Percentiles rank a stretch among this genome's conserved stretches.
Conservation (phyloP, 768 basidiomycete genomes). For the Leccinellum rugosiceps region DNA sequence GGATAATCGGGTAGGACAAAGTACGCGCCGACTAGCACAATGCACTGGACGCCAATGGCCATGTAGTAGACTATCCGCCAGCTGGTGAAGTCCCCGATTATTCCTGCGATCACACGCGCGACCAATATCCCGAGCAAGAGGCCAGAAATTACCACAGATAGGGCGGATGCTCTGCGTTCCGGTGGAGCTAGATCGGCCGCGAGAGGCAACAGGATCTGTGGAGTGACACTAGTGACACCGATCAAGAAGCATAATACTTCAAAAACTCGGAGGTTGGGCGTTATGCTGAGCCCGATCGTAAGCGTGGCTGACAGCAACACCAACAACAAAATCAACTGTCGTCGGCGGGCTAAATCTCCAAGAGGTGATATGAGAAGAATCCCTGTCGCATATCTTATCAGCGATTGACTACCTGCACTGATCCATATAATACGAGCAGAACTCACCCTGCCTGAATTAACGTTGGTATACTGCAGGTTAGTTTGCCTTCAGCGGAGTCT, state of each 20-base stretch:
- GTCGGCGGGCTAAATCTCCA: constrained; percentile 77
- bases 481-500: background rate
- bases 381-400: constrained; percentile 62
- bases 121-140: constrained; percentile 71
- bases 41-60: constrained; percentile 64
- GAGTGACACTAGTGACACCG: constrained; percentile 67
- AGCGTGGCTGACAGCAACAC: constrained; percentile 52
- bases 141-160: constrained; percentile 69
- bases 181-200: constrained; percentile 83
- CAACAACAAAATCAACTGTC: constrained; percentile 64
- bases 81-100: constrained; percentile 66
- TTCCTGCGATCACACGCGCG: constrained; percentile 71
- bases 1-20: constrained; percentile 80
- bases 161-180: constrained; percentile 65
- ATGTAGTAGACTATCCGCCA: constrained; percentile 81
- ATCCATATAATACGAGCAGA: background rate
- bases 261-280: constrained; percentile 55
- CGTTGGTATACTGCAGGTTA: constrained; percentile 52
- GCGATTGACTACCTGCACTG: background rate
- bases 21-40: constrained; percentile 59
- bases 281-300: constrained; percentile 69
- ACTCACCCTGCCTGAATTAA: constrained; percentile 64
- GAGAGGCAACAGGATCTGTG: constrained; percentile 70
- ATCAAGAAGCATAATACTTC: constrained; percentile 68
- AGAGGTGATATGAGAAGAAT: constrained; percentile 75